Base-by-base conservation (phyloP, 495 filamentous ascomycete genomes). In the Penicillium bialowiezense region DNA sequence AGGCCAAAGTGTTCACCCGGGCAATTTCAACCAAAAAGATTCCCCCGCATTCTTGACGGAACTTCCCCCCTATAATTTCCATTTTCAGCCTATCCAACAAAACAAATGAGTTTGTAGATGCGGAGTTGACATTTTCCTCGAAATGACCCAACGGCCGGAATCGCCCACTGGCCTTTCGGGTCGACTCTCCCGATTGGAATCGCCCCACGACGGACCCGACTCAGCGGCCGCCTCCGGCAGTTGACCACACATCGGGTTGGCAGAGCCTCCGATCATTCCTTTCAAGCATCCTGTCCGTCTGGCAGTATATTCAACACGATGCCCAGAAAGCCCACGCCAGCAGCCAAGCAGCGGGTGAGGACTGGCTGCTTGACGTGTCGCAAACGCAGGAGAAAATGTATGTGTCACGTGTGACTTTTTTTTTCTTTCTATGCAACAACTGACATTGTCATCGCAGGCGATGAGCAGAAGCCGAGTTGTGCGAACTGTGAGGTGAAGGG, bases 401-500 rank as follows among this genome's bases (percentile, higher is more conserved):
- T 18, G 57, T 41, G 38, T 43, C 38, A 41, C 18, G 37, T 48
- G 44, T 15, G n/a, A 38, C 7, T 36, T 17, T 32, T 10, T 23
- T 26, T 32, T 21, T 10, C 3, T 6, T 21, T 7, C 13, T 3
- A n/a, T n/a, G 17, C 4, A 15, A 31, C 12, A 31, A 31, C 37
- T 53, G 32, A 50, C 29, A 17, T 12, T 33, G 9, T 28, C 17
- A 1, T 5, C 28, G 19, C 20, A 62, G 58, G 58, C 24, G 60
- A 63, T 41, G 60, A 63, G 51, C 57, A 63, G 37, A 63, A 63
- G 44, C 60, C 60, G 17, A 50, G 51, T 29, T 63, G 60, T 35
- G 60, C 60, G 5, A 63, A 63, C 32, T 63, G 60, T 38, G 54
- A 63, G 24, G 58, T 61, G 1, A 63, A 63, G n/a, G 60, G 58